A percentile compares a stretch with the other conserved stretches of the same genome.
phyloP scores from a whole-genome alignment of 352 stramenopile genomes.

The Pythium vanterpoolii region DNA sequence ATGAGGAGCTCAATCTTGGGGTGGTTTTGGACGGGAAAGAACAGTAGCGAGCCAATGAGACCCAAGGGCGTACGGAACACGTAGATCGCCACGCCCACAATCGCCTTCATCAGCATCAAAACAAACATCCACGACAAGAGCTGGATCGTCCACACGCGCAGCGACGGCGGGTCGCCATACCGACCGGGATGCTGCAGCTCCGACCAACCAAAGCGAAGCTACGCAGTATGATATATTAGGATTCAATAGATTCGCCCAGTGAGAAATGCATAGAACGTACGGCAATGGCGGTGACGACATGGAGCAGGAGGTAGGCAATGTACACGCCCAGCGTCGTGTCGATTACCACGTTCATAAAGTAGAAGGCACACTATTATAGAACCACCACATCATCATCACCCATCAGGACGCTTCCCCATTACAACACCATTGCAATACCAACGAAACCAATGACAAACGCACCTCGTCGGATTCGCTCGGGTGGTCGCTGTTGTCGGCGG shows the following conservation, averaged over 20 bases:
- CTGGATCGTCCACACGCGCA: slow-evolving; percentile 60
- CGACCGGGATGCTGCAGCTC: slow-evolving; percentile 56
- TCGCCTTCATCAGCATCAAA: slow-evolving; percentile 63
- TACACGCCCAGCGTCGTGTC: slow-evolving; percentile 81
- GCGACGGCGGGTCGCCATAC: slow-evolving; percentile 67
- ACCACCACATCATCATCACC: neutral
- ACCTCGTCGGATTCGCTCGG: slow-evolving; percentile 63
- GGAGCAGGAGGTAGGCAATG: slow-evolving; percentile 74
- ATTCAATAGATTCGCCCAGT: neutral
- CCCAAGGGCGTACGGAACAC: slow-evolving; percentile 55
- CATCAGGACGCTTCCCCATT: neutral
- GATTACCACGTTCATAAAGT: slow-evolving; percentile 87
- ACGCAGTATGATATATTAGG: neutral
- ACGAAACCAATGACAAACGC: neutral
- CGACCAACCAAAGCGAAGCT: slow-evolving; percentile 57
- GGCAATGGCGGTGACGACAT: slow-evolving; percentile 50
- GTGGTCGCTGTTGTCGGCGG: slow-evolving; percentile 52
- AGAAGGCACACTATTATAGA: slow-evolving; percentile 74
- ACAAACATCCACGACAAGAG: slow-evolving; percentile 65
- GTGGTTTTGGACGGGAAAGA: slow-evolving; percentile 65
- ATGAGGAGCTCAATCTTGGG: slow-evolving; percentile 78
- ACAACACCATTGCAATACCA: neutral
- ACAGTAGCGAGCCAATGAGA: slow-evolving; percentile 58
- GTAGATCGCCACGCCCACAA: slow-evolving; percentile 61
- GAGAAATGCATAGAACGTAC: slow-evolving; percentile 25